Evolutionary conservation across 1,284 basidiomycete species (phyloP), one percentile per base, ranked within the genome.

Genomic region (Anthracocystis walkeri): DNA sequence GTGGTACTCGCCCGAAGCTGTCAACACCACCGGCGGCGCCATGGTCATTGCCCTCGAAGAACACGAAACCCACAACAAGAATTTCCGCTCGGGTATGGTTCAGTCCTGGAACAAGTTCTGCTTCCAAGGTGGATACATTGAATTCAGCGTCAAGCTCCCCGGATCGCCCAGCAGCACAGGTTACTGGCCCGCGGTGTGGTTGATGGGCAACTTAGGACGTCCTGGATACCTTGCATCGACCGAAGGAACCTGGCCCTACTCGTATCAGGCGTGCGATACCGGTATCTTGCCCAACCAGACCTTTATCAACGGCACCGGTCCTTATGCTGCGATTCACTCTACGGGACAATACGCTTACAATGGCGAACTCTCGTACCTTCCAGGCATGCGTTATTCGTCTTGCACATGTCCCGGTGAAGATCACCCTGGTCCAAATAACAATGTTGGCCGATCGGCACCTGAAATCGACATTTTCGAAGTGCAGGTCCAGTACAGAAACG

Each of bases 401-500:
- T 84, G 83, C 67, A 83, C 83, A 0, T 84, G 83, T 48, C 46
- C 72, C 0, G 77, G 77, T 42, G 63, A 82, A 41, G 82, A 82
- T 21, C 81, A 81, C 48, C 82, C 78, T 0, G 83, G 83, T 0
- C 84, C 84, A 12, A 75, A 77, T 58, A 58, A 54, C 48, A 78
- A 81, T 31, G 79, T 82, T 23, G 85, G 77, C 18, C 81, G 85
- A 23, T 74, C 77, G 4, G 75, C 80, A 10, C 85, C 85, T 7
- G 85, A 86, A 65, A 66, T 86, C 38, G 85, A 86, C 51, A 77
- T 85, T 21, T 77, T 84, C 52, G 84, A 86, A 64, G 80, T 82
- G 6, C 88, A 90, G 75, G 87, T 87, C 89, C 86, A 90, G 90
- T 81, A 35, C 21, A 65, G 72, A 41, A 44, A 65, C 14, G 84